phyloP scores from a whole-genome alignment of 2,329 filamentous ascomycete species.

The Phoma sp. region DNA sequence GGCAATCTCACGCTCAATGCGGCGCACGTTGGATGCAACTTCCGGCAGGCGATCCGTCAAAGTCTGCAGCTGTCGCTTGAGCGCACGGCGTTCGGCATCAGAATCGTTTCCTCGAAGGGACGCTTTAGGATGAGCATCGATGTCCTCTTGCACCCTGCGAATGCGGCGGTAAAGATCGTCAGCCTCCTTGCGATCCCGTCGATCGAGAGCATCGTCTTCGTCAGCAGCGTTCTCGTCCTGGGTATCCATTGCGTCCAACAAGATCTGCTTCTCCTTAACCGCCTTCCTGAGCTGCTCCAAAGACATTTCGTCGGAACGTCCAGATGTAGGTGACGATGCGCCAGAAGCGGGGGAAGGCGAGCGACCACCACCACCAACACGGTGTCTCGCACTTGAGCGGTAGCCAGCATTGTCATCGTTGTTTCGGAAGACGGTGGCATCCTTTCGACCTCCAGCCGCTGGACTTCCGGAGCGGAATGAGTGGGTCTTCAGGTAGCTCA shows the following conservation, averaged over 20 bases:
- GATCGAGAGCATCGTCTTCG: slow-evolving; percentile 90
- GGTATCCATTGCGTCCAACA: slow-evolving; percentile 96
- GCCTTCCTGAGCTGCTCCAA: slow-evolving; percentile 91
- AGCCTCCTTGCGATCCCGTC: slow-evolving; percentile 87
- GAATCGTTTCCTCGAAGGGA: slow-evolving; percentile 70
- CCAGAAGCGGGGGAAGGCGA: slow-evolving; percentile 81
- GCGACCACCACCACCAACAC: slow-evolving; percentile 71
- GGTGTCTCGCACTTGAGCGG: slow-evolving; percentile 88
- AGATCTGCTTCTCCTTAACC: slow-evolving; percentile 90
- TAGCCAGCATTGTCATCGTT: slow-evolving; percentile 92
- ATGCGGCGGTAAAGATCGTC: slow-evolving; percentile 95
- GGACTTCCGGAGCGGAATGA: slow-evolving; percentile 78
- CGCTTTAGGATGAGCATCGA: slow-evolving; percentile 87
- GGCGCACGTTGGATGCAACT: slow-evolving; percentile 88
- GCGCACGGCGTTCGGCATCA: slow-evolving; percentile 82
- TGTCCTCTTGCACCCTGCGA: slow-evolving; percentile 89
- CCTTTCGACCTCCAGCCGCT: slow-evolving; percentile 74
- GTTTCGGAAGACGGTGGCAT: slow-evolving; percentile 96
- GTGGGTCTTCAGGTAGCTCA: slow-evolving; percentile 95
- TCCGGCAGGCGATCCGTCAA: slow-evolving; percentile 90
- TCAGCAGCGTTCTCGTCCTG: slow-evolving; percentile 88
- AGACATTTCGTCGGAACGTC: slow-evolving; percentile 77
- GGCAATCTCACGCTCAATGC: slow-evolving; percentile 89
- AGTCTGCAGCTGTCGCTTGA: slow-evolving; percentile 88
- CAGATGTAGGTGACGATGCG: slow-evolving; percentile 60